Conservation (phyloP, 179 eudicot species). For the Patellifolia procumbens region DNA sequence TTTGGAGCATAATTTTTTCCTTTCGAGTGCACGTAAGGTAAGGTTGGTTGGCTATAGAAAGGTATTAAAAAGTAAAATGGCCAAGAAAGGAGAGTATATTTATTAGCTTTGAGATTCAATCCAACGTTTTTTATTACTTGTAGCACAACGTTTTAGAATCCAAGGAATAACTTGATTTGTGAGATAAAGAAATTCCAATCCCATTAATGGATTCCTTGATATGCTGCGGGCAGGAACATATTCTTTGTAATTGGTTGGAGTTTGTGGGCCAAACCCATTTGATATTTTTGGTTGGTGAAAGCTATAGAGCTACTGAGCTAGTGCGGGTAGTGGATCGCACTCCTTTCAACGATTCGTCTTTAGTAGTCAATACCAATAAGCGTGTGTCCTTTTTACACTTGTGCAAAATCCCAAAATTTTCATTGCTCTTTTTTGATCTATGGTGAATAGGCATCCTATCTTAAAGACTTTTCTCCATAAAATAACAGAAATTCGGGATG, state of each 20-base stretch:
- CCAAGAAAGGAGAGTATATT: background rate
- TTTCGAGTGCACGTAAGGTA: background rate
- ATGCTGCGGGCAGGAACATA: background rate
- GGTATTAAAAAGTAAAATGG: too few relatives aligned
- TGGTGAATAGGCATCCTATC: too few relatives aligned
- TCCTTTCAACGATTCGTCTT: background rate
- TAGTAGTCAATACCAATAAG: background rate
- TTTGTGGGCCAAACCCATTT: background rate
- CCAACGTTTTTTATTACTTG: background rate
- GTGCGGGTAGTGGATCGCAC: background rate
- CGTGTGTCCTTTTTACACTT: background rate
- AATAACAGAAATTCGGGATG: too few relatives aligned
- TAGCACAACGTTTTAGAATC: conserved; percentile 1
- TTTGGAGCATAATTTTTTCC: background rate
- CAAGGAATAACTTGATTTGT: background rate
- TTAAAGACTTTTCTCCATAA: too few relatives aligned
- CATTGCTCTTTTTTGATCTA: background rate
- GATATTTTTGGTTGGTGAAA: conserved; percentile 1
- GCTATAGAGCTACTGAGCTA: background rate
- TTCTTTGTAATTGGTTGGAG: conserved; percentile 9
- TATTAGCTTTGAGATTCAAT: background rate
- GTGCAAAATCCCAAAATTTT: background rate
- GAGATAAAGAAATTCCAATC: background rate
- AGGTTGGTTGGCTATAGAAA: background rate
- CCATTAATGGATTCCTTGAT: background rate